Conservation (phyloP, 208 protist species). For the Leishmania turanica region DNA sequence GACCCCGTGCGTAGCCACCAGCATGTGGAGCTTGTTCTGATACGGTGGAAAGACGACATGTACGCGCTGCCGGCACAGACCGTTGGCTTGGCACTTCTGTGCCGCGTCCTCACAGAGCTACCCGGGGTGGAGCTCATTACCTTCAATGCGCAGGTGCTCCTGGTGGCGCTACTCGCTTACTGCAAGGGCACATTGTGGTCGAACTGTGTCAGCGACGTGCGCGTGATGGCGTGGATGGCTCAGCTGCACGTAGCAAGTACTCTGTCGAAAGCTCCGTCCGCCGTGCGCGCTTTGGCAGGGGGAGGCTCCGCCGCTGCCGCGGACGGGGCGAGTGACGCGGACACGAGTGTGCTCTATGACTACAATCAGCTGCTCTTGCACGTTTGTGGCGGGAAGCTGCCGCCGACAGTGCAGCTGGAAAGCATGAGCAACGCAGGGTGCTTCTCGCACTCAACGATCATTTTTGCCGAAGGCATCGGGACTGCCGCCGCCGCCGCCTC, state of each 20-base stretch:
- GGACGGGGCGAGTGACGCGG: conserved; percentile 11
- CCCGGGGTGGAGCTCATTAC: conserved; percentile 89
- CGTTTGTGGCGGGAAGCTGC: conserved; percentile 27
- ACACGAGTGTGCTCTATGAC: conserved; percentile 31
- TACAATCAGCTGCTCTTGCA: conserved; percentile 34
- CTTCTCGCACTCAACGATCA: background rate
- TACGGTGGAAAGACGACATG: conserved; percentile 82
- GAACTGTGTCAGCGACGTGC: conserved; percentile 81
- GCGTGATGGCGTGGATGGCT: conserved; percentile 87
- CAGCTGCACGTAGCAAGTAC: conserved; percentile 28
- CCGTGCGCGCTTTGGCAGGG: too few relatives aligned
- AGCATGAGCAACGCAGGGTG: conserved; percentile 1
- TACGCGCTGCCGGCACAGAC: conserved; percentile 51
- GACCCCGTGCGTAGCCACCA: conserved; percentile 44
- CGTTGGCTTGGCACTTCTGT: conserved; percentile 58
- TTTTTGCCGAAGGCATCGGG: background rate
- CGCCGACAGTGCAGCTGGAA: conserved; percentile 29
- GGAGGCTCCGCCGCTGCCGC: background rate
- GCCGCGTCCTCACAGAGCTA: conserved; percentile 63
- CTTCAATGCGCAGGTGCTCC: conserved; percentile 75
- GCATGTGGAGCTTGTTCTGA: conserved; percentile 42
- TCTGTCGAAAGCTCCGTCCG: background rate
- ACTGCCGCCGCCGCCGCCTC: background rate
- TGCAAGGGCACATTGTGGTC: conserved; percentile 52
- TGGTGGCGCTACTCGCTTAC: conserved; percentile 66